Conservation (phyloP, 345 rosid genomes). For the Lepidium sativum region DNA sequence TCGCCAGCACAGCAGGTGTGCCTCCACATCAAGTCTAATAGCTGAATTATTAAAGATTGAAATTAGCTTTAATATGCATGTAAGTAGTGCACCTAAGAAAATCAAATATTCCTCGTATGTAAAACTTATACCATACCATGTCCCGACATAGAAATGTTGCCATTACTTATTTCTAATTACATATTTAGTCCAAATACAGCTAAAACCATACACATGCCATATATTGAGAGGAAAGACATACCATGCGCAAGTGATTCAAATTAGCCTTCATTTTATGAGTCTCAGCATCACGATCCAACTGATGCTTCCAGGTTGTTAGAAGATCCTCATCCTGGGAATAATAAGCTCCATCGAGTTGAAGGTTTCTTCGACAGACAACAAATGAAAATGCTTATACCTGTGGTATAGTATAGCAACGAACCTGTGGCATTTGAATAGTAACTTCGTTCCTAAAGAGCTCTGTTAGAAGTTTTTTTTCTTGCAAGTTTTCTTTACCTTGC, state of each 20-base stretch:
- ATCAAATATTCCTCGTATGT: neutral
- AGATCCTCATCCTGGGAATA: conserved; percentile 62
- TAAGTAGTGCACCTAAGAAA: neutral
- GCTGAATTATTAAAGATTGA: neutral
- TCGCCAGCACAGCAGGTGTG: neutral
- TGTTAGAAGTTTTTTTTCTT: conserved; percentile 53
- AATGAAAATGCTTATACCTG: neutral
- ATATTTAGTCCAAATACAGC: neutral
- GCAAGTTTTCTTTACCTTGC: conserved; percentile 70
- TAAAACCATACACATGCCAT: neutral
- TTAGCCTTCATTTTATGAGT: conserved; percentile 79
- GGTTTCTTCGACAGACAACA: neutral
- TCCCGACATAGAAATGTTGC: neutral
- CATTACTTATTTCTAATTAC: neutral
- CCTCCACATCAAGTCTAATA: neutral
- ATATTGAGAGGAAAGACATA: conserved; percentile 30
- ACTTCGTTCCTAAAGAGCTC: conserved; percentile 90
- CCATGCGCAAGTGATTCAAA: conserved; percentile 50
- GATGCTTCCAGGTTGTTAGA: conserved; percentile 71
- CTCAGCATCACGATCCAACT: conserved; percentile 73
- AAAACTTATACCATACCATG: neutral
- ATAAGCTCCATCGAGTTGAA: conserved; percentile 3
- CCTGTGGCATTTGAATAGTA: conserved; percentile 86
- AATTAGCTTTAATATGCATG: neutral
- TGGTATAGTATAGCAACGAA: conserved; percentile 18